Base-by-base conservation (phyloP, 768 basidiomycete genomes). In the Tulasnella sp. region DNA sequence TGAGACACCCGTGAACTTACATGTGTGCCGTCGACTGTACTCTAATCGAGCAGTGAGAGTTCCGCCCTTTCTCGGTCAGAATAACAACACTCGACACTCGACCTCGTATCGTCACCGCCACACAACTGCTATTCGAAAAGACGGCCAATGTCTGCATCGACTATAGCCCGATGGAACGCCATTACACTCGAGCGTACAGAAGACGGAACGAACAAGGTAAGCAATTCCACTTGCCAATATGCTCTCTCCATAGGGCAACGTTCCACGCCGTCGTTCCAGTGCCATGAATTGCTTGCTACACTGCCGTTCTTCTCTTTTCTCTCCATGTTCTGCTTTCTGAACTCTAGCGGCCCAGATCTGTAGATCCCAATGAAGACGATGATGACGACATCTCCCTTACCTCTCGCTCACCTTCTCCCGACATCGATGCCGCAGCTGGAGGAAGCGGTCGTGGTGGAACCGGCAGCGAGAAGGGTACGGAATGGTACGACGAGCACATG, bases 341-440 rank as follows among this genome's bases (percentile, higher is more conserved):
- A 66, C 67, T 74, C 75, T 77, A 89, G 87, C 85, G 84, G 69
- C 68, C 77, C 68, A 78, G 80, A 69, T 60, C 65, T 71, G 38
- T 58, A 56, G 29, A 50, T 51, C 5, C 58, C 51, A 65, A 65
- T 62, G 67, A 70, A 60, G 78, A 64, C 24, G 63, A 79, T 53
- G 84, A 85, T 55, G 85, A 87, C 67, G 72, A 85, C 64, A 70
- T 87, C 49, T 87, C 86, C 19, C 71, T 90, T 49, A 76, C 81
- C 63, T 91, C 89, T 60, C 80, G 84, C 34, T 78, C 83, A 0
- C 86, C 88, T 9, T 90, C 88, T n/a, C 87, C 88, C 0, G 63
- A 66, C 12, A 60, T 63, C 24, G 75, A 78, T 62, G 81, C 79
- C 38, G 53, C 78, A 80, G 85, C 59, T 69, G 34, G 34, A 38